These are phyloP conservation scores for Monosporascus sp. DNA, from an alignment of 2,329 filamentous ascomycete species.

Conservation along the genomic window DNA sequence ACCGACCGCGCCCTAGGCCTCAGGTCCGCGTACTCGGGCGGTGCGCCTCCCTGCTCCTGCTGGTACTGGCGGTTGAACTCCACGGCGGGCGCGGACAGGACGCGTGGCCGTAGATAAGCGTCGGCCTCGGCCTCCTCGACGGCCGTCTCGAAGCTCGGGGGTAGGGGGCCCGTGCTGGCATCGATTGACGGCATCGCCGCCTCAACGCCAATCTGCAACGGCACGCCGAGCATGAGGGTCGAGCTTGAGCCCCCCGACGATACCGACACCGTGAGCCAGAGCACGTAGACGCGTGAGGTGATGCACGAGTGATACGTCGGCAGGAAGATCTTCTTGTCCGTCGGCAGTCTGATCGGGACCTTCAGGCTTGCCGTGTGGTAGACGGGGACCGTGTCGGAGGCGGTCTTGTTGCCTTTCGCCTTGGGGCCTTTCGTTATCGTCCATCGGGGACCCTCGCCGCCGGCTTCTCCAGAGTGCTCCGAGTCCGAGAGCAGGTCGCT, in stretches of 20 bases:
- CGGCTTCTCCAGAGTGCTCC: slow-evolving; percentile 14
- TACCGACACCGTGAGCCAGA: slow-evolving; percentile 39
- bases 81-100: slow-evolving; percentile 29
- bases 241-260: slow-evolving; percentile 35
- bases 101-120: slow-evolving; percentile 36
- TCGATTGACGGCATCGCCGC: not conserved
- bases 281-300: slow-evolving; percentile 48
- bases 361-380: slow-evolving; percentile 38
- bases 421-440: slow-evolving; percentile 11
- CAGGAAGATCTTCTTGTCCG: slow-evolving; percentile 43
- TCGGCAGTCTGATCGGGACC: slow-evolving; percentile 44
- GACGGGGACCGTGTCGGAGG: slow-evolving; percentile 23
- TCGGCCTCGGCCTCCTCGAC: slow-evolving; percentile 42
- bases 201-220: slow-evolving; percentile 47
- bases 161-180: slow-evolving; percentile 15
- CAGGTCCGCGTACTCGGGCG: slow-evolving; percentile 30
- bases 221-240: slow-evolving; percentile 40
- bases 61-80: slow-evolving; percentile 17
- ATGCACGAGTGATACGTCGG: slow-evolving; percentile 57
- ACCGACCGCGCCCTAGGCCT: not conserved
- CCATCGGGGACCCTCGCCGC: not conserved
- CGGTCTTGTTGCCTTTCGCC: slow-evolving; percentile 7
- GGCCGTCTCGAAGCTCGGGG: slow-evolving; percentile 46
- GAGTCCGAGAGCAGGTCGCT: slow-evolving; percentile 36
- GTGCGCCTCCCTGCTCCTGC: slow-evolving; percentile 14